Evolutionary conservation across 768 basidiomycete species (phyloP), one percentile per base, ranked within the genome.

Genomic region (Amanita rubescens): DNA sequence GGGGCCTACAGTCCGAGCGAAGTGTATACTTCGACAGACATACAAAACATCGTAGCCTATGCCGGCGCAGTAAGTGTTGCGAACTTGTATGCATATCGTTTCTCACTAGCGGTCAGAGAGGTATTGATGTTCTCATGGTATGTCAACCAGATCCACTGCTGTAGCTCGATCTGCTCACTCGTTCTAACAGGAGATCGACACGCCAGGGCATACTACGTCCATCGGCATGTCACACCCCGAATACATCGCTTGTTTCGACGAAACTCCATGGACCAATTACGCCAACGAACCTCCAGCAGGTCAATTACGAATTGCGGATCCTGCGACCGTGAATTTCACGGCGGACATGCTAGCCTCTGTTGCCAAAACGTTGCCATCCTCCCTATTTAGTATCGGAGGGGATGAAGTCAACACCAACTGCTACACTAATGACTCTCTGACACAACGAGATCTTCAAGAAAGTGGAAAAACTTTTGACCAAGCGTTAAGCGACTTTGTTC

Each of bases 221-320:
- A 84, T 94, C 37, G 75, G 72, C 1, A 60, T 74, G n/a, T 71
- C 85, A 0, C 76, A 86, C 61, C 90, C 92, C 0, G 85, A 92
- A 25, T 79, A 81, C 52, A 68, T 94, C 37, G 90, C 90, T 2
- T 92, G 91, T 62, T 69, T 73, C 33, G 67, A 78, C 11, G 76
- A 73, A 3, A 64, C 75, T 7, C 86, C 85, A 0, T 87, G 85
- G 85, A 22, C 70, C 0, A 69, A 69, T 3, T 88, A 79, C 46
- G 87, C 87, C 12, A 79, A 74, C 60, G 74, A 92, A 61, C 91
- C 92, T 4, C 91, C 91, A 0, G 81, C 90, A 0, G 90, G 90
- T 6, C 90, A 93, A 65, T 78, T 93, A 11, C 85, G 87, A 41
- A 75, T 93, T 49, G 84, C 85, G 0, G 75, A 78, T 9, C 63